Evolutionary conservation across 1,139 yeast species (phyloP).

Genomic region (Debaryomyces singareniensis): DNA sequence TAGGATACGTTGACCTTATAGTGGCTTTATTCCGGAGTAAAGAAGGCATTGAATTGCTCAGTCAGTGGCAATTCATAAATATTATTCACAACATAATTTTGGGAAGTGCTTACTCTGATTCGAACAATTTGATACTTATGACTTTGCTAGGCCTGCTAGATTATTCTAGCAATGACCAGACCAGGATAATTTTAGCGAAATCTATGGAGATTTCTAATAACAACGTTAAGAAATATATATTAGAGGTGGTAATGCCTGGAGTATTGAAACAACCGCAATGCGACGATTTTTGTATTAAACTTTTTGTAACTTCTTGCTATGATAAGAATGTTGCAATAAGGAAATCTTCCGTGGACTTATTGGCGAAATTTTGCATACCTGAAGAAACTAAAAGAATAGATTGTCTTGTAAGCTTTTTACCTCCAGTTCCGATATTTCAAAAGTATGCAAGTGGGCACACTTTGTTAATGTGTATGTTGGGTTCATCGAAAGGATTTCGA

Average conservation of each 20-base stretch:
- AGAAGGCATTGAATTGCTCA: constrained; percentile 62
- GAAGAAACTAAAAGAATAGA: constrained; percentile 13
- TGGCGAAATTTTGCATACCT: constrained; percentile 11
- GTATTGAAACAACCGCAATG: constrained; percentile 29
- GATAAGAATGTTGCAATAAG: constrained; percentile 58
- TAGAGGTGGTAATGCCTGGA: constrained; percentile 45
- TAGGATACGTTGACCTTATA: constrained; percentile 72
- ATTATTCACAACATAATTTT: constrained; percentile 70
- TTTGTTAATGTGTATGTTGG: constrained; percentile 24
- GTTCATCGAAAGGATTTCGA: constrained; percentile 28
- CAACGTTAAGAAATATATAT: constrained; percentile 49
- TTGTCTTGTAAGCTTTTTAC: constrained; percentile 23
- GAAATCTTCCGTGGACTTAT: constrained; percentile 46
- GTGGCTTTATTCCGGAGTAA: constrained; percentile 61
- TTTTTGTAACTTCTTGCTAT: constrained; percentile 64
- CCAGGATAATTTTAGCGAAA: constrained; percentile 60
- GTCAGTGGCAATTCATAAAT: constrained; percentile 80
- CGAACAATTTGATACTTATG: constrained; percentile 51
- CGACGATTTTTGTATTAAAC: constrained; percentile 34
- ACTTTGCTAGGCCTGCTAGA: constrained; percentile 57
- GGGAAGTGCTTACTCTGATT: constrained; percentile 19
- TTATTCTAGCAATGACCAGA: constrained; percentile 57
- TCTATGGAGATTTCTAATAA: constrained; percentile 53
- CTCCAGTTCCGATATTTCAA: constrained; percentile 24
- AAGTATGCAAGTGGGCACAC: constrained; percentile 19